Evolutionary conservation across 164 flowering plant genomes (phyloP).

Genomic region (Nymphaea thermarum): DNA sequence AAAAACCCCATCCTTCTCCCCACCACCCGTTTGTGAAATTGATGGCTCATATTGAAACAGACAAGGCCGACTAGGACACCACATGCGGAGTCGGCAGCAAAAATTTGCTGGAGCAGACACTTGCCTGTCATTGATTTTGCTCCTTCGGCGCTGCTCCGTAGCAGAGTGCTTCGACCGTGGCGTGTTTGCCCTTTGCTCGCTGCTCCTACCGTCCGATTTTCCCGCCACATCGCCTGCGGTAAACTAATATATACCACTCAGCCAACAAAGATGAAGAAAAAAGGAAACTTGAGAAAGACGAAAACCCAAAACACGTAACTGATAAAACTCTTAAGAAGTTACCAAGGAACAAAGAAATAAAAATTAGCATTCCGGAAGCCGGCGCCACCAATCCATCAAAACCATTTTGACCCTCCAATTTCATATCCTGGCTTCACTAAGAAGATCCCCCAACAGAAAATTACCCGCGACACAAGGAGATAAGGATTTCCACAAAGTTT

Average conservation of each 20-base stretch:
- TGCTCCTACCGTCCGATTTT: slow-evolving; percentile 19
- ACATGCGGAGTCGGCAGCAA: not conserved
- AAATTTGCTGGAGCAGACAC: slow-evolving; percentile 6
- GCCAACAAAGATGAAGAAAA: not conserved
- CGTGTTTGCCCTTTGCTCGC: slow-evolving; percentile 53
- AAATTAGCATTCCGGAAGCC: no score
- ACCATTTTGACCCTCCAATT: not conserved
- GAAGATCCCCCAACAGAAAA: not conserved
- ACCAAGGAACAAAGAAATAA: not conserved
- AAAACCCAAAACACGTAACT: not conserved
- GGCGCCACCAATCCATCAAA: no score
- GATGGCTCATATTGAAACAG: not conserved
- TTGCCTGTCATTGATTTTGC: slow-evolving; percentile 93
- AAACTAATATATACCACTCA: not conserved
- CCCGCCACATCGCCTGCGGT: slow-evolving; percentile 33
- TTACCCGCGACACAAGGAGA: not conserved
- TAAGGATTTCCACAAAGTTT: no score
- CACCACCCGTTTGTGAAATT: not conserved
- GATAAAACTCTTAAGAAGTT: not conserved
- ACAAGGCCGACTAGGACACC: not conserved
- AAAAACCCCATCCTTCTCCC: not conserved
- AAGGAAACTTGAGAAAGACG: not conserved
- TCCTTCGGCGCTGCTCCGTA: slow-evolving; percentile 90
- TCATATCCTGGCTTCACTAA: not conserved
- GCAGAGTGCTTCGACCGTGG: slow-evolving; percentile 90